Evolutionary conservation across 495 filamentous ascomycete species (phyloP), one percentile per base, ranked within the genome.

Genomic region (Margaritispora aquatica): DNA sequence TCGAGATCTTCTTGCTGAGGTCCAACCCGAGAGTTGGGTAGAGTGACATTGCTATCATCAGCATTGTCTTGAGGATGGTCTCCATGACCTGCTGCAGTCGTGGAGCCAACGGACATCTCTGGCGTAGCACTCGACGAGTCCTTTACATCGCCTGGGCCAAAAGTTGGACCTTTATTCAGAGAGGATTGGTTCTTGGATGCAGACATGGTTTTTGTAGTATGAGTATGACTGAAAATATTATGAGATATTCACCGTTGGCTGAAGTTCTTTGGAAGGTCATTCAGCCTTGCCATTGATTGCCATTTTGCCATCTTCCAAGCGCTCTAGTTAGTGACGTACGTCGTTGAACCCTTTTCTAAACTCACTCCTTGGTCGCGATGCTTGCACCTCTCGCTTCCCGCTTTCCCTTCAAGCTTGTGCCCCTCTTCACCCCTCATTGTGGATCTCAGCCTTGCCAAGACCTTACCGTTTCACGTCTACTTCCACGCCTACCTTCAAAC

Each of bases 1-100:
- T 65, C 60, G 1, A 68, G 34, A 54, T 68, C 66, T 31, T 65
- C 65, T 19, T 64, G 49, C 51, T 64, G 62, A 41, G 62, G 60
- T 2, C 65, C 65, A 15, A 62, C 20, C 51, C 55, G 60, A 0
- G 62, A 58, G 20, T 26, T 47, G 26, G 65, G 55, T 19, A 65
- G 20, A 1, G 51, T 58, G 26, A 38, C 62, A 59, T 68, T 65
- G 41, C 65, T 63, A n/a, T 64, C 52, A 41, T 64, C 65, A 34
- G 51, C 61, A 17, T 57, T 49, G 26, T 62, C 65, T 51, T 49
- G 34, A 36, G 65, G 65, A 27, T 64, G 66, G n/a, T 68, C 23
- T 17, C 62, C 52, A 54, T 54, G 52, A 7, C 52, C 52, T 17
- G 62, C 60, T 24, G 62, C 65, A 38, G 65, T 63, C 24, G 65